Conservation (phyloP, 225 moss, liverwort and hornwort genomes). For the Physcomitrium patens region DNA sequence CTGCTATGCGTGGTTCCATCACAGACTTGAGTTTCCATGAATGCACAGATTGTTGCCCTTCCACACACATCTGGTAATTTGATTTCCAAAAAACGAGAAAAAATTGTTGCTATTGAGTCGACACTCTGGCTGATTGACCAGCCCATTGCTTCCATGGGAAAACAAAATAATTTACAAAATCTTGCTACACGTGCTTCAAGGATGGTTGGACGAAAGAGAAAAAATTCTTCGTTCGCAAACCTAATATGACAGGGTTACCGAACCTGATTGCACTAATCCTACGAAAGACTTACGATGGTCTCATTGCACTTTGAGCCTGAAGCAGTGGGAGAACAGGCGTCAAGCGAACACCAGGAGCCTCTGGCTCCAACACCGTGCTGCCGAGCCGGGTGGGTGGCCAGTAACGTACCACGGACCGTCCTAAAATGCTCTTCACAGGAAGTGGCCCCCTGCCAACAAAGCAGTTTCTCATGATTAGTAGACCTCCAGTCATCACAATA, state of each 20-base stretch:
- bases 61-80: too few relatives aligned
- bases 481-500: neutral
- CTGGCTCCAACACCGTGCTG: conserved; percentile 73
- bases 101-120: neutral
- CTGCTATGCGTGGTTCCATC: too few relatives aligned
- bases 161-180: conserved; percentile 28
- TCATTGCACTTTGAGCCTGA: conserved; percentile 49
- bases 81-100: too few relatives aligned
- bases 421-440: conserved; percentile 80
- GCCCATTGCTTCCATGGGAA: conserved; percentile 1
- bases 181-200: neutral
- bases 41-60: too few relatives aligned
- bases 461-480: neutral
- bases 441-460: conserved; percentile 79
- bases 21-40: too few relatives aligned
- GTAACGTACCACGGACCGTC: conserved; percentile 86
- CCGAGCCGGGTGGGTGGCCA: conserved; percentile 91
- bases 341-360: conserved; percentile 38
- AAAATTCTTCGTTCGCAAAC: conserved; percentile 18
- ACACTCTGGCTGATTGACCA: conserved; percentile 3
- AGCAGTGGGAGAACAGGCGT: conserved; percentile 60
- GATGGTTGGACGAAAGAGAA: conserved; percentile 14
- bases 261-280: neutral
- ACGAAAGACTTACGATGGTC: conserved; percentile 33
- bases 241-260: conserved; percentile 4